These are phyloP conservation scores for Trametes maxima DNA, from an alignment of 768 basidiomycete genomes.

Conservation along the genomic window DNA sequence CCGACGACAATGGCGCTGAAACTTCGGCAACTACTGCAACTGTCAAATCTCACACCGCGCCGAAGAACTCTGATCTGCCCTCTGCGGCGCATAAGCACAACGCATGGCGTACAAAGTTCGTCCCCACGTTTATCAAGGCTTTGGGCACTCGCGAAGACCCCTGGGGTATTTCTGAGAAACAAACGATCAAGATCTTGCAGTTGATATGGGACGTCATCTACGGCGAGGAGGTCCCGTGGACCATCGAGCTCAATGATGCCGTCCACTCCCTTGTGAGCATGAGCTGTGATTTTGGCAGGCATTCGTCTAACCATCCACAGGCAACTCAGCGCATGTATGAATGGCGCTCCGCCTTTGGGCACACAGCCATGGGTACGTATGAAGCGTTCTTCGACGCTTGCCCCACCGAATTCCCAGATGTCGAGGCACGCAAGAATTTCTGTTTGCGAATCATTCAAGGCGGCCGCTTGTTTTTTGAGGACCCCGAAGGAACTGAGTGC, in stretches of 20 bases:
- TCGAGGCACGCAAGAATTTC: background rate
- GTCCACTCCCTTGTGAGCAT: background rate
- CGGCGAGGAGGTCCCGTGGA: background rate
- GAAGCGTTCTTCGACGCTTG: background rate
- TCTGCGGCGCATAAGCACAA: background rate
- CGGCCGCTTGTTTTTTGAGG: background rate
- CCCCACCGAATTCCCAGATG: background rate
- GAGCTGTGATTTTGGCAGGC: too few species aligned
- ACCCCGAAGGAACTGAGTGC: background rate
- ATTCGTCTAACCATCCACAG: background rate
- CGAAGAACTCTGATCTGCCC: background rate
- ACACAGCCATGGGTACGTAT: background rate
- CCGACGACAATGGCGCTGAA: background rate
- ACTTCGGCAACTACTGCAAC: background rate
- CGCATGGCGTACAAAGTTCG: background rate
- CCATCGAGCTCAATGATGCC: background rate
- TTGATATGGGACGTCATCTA: background rate
- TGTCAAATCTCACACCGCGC: background rate
- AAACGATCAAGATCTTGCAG: background rate
- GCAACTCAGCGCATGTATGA: slow-evolving; percentile 1
- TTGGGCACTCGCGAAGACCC: slow-evolving; percentile 1
- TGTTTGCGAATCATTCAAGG: background rate
- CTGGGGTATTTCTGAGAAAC: background rate
- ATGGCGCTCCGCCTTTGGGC: too few species aligned
- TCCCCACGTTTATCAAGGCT: background rate